A percentile compares a stretch with the other conserved stretches of the same genome.
Conservation (phyloP, 2,329 filamentous ascomycete species). For the Paecilomyces fulvus region DNA sequence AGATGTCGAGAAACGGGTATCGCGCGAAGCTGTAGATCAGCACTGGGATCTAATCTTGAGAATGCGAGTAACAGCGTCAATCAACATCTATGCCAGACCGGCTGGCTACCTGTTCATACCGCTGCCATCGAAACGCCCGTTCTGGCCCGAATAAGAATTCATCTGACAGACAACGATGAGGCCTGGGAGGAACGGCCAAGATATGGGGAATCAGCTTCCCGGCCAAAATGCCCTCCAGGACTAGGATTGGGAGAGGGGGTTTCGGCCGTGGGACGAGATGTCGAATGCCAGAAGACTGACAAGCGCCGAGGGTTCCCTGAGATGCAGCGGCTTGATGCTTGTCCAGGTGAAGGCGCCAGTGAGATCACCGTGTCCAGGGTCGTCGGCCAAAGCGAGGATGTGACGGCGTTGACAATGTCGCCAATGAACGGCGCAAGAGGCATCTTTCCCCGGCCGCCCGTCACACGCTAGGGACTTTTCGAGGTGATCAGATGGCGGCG, state of each 20-base stretch:
- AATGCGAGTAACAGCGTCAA: not conserved
- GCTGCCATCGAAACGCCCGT: slow-evolving; percentile 5
- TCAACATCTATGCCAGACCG: slow-evolving; percentile 23
- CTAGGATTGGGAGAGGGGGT: slow-evolving; percentile 19
- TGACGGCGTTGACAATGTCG: slow-evolving; percentile 5
- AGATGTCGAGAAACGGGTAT: not conserved
- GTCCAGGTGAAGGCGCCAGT: slow-evolving; percentile 25
- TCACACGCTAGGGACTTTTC: slow-evolving; percentile 5
- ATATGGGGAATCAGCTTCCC: not conserved
- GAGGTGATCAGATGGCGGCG: not conserved
- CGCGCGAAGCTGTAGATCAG: not conserved
- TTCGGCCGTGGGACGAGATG: slow-evolving; percentile 11
- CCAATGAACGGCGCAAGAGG: slow-evolving; percentile 8
- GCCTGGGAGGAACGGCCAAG: not conserved
- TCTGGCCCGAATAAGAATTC: not conserved
- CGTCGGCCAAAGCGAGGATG: slow-evolving; percentile 3
- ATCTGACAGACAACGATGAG: not conserved
- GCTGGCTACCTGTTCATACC: slow-evolving; percentile 27
- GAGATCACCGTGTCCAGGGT: slow-evolving; percentile 10
- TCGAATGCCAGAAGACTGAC: slow-evolving; percentile 10
- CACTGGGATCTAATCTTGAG: not conserved
- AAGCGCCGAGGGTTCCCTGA: slow-evolving; percentile 16
- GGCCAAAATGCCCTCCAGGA: slow-evolving; percentile 6
- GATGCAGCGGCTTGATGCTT: slow-evolving; percentile 29
- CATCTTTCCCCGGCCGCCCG: slow-evolving; percentile 6